Conservation (phyloP, 148 eudicot genomes). For the Fagopyrum homotropicum region DNA sequence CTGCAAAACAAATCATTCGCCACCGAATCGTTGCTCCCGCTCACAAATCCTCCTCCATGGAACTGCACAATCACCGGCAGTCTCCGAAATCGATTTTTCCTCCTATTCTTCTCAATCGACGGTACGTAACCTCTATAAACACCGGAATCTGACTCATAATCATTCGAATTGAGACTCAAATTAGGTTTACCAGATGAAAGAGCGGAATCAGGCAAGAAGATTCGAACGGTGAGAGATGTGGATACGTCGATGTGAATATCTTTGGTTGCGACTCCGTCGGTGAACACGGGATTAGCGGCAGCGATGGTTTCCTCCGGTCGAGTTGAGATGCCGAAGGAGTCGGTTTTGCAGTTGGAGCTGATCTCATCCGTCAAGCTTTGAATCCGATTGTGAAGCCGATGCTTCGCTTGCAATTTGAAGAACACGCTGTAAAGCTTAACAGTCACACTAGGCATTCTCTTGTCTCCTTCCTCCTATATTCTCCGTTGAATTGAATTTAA, state of each 20-base stretch:
- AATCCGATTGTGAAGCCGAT: slow-evolving; percentile 38
- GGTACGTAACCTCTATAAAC: slow-evolving; percentile 61
- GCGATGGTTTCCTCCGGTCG: slow-evolving; percentile 78
- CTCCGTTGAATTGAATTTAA: too few relatives aligned
- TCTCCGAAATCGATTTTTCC: slow-evolving; percentile 31
- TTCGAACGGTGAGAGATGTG: slow-evolving; percentile 61
- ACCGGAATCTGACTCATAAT: slow-evolving; percentile 27
- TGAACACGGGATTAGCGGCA: slow-evolving; percentile 62
- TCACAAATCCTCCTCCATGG: slow-evolving; percentile 94
- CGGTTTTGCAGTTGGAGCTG: slow-evolving; percentile 7
- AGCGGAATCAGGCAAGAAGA: slow-evolving; percentile 72
- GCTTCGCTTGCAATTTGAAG: slow-evolving; percentile 78
- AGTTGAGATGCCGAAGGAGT: slow-evolving; percentile 62
- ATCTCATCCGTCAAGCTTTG: slow-evolving; percentile 24
- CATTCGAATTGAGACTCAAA: slow-evolving; percentile 14
- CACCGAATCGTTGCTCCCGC: slow-evolving; percentile 81
- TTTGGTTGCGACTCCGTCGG: slow-evolving; percentile 88
- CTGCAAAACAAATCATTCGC: slow-evolving; percentile 84
- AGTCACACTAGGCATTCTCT: slow-evolving; percentile 82
- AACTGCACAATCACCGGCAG: slow-evolving; percentile 88
- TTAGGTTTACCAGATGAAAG: slow-evolving; percentile 19
- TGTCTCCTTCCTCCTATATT: too few relatives aligned
- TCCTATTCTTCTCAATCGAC: slow-evolving; percentile 14
- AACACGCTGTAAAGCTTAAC: slow-evolving; percentile 90
- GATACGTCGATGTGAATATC: slow-evolving; percentile 80